Evolutionary conservation across 129 eudicot genomes (phyloP).

Genomic region (Glebionis coronaria): DNA sequence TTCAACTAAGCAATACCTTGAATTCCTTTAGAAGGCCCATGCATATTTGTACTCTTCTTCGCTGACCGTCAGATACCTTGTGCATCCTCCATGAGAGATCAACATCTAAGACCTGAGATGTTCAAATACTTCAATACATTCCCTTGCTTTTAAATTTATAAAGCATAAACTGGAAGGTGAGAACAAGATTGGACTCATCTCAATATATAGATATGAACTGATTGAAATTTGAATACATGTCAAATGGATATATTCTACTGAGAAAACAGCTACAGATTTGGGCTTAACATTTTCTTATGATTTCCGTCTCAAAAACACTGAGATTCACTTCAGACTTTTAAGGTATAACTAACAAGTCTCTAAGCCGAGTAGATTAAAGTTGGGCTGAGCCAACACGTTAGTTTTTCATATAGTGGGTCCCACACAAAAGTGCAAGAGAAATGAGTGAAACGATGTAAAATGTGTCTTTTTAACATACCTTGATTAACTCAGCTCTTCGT

Average conservation of each 20-base stretch:
- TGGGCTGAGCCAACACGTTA: neutral
- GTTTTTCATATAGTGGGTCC: neutral
- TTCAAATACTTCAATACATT: neutral
- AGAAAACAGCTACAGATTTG: neutral
- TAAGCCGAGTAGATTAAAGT: neutral
- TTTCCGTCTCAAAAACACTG: too few species aligned
- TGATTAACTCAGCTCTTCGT: slow-evolving; percentile 77
- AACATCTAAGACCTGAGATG: slow-evolving; percentile 71
- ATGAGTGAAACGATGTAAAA: neutral
- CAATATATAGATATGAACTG: slow-evolving; percentile 1
- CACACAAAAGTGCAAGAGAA: neutral
- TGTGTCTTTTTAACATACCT: slow-evolving; percentile 40
- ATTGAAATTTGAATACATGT: neutral
- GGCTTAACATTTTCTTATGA: neutral
- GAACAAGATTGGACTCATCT: neutral
- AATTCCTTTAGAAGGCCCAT: slow-evolving; percentile 95
- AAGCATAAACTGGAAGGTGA: neutral
- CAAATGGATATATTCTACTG: neutral
- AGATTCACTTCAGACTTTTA: neutral
- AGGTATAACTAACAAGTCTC: neutral
- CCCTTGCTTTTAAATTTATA: neutral
- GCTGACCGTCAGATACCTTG: slow-evolving; percentile 92
- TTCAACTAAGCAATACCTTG: slow-evolving; percentile 50
- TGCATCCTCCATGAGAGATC: slow-evolving; percentile 96
- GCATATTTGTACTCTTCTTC: slow-evolving; percentile 96